A percentile compares a stretch with the other conserved stretches of the same genome.
Evolutionary conservation across 345 rosid species (phyloP).

Genomic region (Abelmoschus esculentus): DNA sequence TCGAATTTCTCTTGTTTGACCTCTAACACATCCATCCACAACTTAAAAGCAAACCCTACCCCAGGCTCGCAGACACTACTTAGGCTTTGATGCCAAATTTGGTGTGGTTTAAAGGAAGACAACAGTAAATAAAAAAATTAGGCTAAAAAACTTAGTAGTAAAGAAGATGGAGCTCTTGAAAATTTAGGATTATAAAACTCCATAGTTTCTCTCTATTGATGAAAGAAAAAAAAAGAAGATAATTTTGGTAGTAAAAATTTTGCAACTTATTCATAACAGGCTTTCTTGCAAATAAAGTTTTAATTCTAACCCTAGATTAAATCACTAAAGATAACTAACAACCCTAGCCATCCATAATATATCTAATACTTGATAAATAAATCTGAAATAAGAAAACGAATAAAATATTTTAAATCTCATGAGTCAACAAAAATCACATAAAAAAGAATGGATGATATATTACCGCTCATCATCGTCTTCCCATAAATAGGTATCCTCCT

Average conservation of each 20-base stretch:
- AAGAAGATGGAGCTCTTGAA: neutral
- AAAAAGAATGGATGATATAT: neutral
- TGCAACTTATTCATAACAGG: neutral
- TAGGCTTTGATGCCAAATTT: neutral
- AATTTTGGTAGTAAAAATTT: neutral
- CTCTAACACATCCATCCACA: neutral
- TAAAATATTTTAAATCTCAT: neutral
- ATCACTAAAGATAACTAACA: neutral
- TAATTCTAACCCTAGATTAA: neutral
- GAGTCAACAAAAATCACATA: neutral
- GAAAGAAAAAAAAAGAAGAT: neutral
- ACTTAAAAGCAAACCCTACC: neutral
- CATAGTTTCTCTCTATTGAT: neutral
- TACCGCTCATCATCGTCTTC: slow-evolving; percentile 93
- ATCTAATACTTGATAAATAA: neutral
- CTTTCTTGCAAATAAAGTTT: neutral
- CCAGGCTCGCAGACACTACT: neutral
- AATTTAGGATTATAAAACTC: neutral
- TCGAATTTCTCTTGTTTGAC: neutral
- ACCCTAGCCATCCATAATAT: neutral
- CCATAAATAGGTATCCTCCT: slow-evolving; percentile 97
- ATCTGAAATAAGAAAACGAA: neutral
- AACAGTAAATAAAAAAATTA: neutral
- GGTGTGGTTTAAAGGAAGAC: neutral
- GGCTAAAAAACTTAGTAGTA: neutral